phyloP scores from a whole-genome alignment of 1,284 basidiomycete species.

The Ustilago xerochloae region DNA sequence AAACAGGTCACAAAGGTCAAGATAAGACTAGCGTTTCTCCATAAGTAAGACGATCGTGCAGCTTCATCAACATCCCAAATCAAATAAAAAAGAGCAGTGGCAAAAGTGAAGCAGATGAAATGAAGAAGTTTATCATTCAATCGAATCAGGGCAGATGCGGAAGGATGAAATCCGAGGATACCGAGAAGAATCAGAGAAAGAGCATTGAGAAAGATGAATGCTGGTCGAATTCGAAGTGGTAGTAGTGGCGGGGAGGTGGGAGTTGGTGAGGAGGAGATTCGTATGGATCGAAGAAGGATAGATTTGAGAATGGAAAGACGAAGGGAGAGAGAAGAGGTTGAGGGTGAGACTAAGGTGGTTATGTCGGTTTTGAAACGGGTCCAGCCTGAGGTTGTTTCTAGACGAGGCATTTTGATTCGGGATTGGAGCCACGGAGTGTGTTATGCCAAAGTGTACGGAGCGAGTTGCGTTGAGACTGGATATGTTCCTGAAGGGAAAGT shows the following conservation, averaged over 20 bases:
- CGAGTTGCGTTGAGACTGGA: too few species aligned
- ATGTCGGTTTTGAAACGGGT: constrained; percentile 23
- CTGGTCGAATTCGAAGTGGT: constrained; percentile 59
- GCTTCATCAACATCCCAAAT: constrained; percentile 86
- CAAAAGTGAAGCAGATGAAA: constrained; percentile 81
- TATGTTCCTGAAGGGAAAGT: too few species aligned
- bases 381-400: constrained; percentile 45
- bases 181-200: constrained; percentile 55
- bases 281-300: constrained; percentile 44
- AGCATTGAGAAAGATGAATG: constrained; percentile 52
- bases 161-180: constrained; percentile 64
- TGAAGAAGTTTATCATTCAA: constrained; percentile 86
- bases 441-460: too few species aligned
- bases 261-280: constrained; percentile 11
- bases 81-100: constrained; percentile 85
- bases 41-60: constrained; percentile 77
- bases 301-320: constrained; percentile 33
- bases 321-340: constrained; percentile 10
- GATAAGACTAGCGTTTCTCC: constrained; percentile 80
- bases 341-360: constrained; percentile 9
- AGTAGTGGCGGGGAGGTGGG: constrained; percentile 16
- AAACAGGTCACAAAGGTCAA: constrained; percentile 73
- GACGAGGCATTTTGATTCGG: constrained; percentile 42
- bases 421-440: too few species aligned
- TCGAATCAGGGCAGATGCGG: constrained; percentile 71